Conservation (phyloP, 768 basidiomycete species). For the Termitomyces sp. region DNA sequence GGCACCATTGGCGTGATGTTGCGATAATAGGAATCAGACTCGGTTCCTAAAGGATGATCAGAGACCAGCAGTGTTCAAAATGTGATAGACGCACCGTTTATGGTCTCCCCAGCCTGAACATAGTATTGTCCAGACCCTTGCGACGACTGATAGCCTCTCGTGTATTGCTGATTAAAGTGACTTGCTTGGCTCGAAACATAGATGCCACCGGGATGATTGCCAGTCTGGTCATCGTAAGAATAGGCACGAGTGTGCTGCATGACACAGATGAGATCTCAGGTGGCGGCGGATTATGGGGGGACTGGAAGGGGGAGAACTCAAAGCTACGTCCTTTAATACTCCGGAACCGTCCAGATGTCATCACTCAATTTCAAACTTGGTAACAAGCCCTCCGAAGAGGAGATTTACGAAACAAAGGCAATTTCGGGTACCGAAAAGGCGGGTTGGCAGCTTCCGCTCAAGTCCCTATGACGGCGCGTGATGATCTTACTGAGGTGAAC, state of each 20-base stretch:
- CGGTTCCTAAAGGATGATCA: not conserved
- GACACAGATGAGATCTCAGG: conserved; percentile 16
- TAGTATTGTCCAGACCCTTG: conserved; percentile 30
- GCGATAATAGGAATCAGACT: conserved; percentile 26
- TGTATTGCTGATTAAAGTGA: conserved; percentile 21
- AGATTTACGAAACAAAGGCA: conserved; percentile 32
- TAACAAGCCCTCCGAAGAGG: conserved; percentile 30
- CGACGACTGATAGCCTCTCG: conserved; percentile 25
- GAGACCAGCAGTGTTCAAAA: not conserved
- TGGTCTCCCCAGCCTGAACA: conserved; percentile 18
- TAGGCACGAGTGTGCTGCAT: conserved; percentile 40
- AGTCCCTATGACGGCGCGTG: conserved; percentile 29
- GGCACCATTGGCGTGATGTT: conserved; percentile 30
- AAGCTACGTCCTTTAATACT: conserved; percentile 37
- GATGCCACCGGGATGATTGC: conserved; percentile 23
- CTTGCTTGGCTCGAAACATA: conserved; percentile 19
- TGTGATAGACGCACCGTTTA: conserved; percentile 10
- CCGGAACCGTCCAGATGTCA: conserved; percentile 37
- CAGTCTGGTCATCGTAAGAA: conserved; percentile 32
- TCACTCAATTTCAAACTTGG: conserved; percentile 27
- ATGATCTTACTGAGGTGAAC: conserved; percentile 30
- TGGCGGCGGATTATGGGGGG: conserved; percentile 23
- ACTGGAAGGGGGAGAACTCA: conserved; percentile 15
- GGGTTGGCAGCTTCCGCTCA: conserved; percentile 27
- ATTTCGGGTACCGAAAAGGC: conserved; percentile 34